Conservation (phyloP, 2,329 filamentous ascomycete genomes). For the Penicillium sp. region DNA sequence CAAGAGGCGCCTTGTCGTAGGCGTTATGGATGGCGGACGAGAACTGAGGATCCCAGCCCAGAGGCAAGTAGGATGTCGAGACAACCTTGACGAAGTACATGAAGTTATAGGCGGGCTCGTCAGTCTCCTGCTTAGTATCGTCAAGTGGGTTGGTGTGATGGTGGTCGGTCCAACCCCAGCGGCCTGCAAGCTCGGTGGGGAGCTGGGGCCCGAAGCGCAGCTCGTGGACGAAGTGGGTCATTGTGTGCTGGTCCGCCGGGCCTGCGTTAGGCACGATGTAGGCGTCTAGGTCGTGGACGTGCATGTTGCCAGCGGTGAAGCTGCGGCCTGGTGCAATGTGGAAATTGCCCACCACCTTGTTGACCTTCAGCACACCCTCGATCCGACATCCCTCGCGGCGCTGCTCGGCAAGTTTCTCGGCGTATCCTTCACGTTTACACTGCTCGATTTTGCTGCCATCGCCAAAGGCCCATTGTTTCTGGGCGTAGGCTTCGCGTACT, state of each 20-base stretch:
- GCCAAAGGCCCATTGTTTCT: slow-evolving; percentile 89
- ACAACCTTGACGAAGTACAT: slow-evolving; percentile 99
- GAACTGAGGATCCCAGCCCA: slow-evolving; percentile 74
- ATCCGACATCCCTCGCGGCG: slow-evolving; percentile 90
- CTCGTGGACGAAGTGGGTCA: slow-evolving; percentile 83
- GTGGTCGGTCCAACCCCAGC: slow-evolving; percentile 77
- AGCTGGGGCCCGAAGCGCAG: slow-evolving; percentile 92
- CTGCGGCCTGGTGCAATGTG: slow-evolving; percentile 94
- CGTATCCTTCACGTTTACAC: slow-evolving; percentile 91
- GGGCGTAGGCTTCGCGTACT: slow-evolving; percentile 89
- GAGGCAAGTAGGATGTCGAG: slow-evolving; percentile 86
- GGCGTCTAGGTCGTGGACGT: slow-evolving; percentile 95
- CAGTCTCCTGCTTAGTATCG: slow-evolving; percentile 69
- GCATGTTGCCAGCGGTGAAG: slow-evolving; percentile 95
- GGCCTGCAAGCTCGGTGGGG: slow-evolving; percentile 64
- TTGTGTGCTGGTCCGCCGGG: slow-evolving; percentile 71
- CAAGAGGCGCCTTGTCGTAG: slow-evolving; percentile 60
- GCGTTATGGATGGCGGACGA: slow-evolving; percentile 38
- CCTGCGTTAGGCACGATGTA: slow-evolving; percentile 70
- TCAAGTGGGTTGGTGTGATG: slow-evolving; percentile 86
- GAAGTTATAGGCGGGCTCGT: slow-evolving; percentile 85
- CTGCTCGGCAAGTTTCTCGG: slow-evolving; percentile 81
- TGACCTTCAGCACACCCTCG: slow-evolving; percentile 86
- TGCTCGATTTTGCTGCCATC: slow-evolving; percentile 90
- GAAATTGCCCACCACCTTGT: slow-evolving; percentile 99